phyloP scores from a whole-genome alignment of 768 basidiomycete species.

The Lentinula boryana region DNA sequence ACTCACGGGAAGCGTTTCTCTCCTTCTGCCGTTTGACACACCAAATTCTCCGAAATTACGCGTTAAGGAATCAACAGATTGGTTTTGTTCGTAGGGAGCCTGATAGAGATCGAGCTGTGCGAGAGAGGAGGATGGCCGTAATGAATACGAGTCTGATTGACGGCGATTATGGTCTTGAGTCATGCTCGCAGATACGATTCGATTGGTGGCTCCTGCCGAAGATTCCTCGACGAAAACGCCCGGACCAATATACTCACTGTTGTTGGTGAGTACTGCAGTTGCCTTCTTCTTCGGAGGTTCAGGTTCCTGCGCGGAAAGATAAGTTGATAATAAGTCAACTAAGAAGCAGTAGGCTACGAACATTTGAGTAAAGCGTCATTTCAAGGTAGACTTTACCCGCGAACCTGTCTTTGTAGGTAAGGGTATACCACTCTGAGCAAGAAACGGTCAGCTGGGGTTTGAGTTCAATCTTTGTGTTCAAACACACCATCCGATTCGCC shows the following conservation, averaged over 20 bases:
- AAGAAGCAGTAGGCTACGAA: slow-evolving; percentile 30
- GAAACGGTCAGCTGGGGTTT: not conserved
- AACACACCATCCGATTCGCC: slow-evolving; percentile 93
- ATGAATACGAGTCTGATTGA: slow-evolving; percentile 47
- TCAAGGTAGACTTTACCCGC: slow-evolving; percentile 95
- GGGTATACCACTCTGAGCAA: slow-evolving; percentile 83
- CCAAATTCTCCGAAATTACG: slow-evolving; percentile 65
- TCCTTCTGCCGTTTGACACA: slow-evolving; percentile 40
- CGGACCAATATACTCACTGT: slow-evolving; percentile 62
- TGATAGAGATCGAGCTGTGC: slow-evolving; percentile 65
- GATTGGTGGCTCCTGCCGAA: slow-evolving; percentile 23
- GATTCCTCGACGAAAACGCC: slow-evolving; percentile 55
- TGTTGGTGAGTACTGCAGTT: slow-evolving; percentile 41
- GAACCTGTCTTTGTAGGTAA: slow-evolving; percentile 88
- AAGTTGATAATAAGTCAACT: slow-evolving; percentile 3
- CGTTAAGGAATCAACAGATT: slow-evolving; percentile 46
- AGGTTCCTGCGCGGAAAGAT: slow-evolving; percentile 51
- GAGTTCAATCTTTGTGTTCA: not conserved
- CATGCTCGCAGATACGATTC: slow-evolving; percentile 26
- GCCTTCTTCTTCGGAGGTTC: slow-evolving; percentile 63
- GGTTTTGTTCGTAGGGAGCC: slow-evolving; percentile 61
- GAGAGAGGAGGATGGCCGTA: slow-evolving; percentile 57
- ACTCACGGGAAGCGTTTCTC: slow-evolving; percentile 59
- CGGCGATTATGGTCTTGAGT: slow-evolving; percentile 31
- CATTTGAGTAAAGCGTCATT: slow-evolving; percentile 95